phyloP scores from a whole-genome alignment of 1,284 basidiomycete species.

The Fomitiporia mediterranea region DNA sequence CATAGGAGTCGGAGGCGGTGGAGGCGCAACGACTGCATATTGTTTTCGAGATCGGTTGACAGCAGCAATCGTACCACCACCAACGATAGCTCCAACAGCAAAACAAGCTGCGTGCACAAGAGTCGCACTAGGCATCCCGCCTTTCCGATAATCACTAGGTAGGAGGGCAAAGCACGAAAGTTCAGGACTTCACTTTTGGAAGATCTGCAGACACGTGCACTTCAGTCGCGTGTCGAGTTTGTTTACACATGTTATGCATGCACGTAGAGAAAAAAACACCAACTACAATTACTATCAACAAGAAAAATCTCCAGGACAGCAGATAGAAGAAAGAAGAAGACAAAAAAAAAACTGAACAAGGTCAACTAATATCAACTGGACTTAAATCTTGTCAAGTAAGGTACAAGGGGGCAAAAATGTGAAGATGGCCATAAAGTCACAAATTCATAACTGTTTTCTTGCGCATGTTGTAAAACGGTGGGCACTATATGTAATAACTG shows the following conservation, averaged over 20 bases:
- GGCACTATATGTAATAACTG: background rate
- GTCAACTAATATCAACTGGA: background rate
- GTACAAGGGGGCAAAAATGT: too few species aligned
- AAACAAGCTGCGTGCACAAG: conserved; percentile 64
- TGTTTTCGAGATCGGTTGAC: conserved; percentile 30
- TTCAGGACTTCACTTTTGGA: background rate
- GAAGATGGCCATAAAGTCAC: conserved; percentile 1
- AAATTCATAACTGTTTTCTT: conserved; percentile 14
- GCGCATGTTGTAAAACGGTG: conserved; percentile 1
- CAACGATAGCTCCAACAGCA: conserved; percentile 64
- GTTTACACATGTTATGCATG: background rate
- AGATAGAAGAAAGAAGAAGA: background rate
- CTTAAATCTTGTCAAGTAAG: background rate
- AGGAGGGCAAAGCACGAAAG: background rate
- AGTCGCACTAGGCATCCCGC: conserved; percentile 41
- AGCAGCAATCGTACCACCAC: conserved; percentile 57
- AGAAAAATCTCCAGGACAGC: background rate
- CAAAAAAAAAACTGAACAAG: background rate
- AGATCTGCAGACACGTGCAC: background rate
- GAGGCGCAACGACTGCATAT: conserved; percentile 9
- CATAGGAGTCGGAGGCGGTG: conserved; percentile 32
- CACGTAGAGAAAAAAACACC: too few species aligned
- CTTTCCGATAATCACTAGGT: background rate
- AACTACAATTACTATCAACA: too few species aligned
- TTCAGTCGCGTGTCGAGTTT: background rate